phyloP scores from a whole-genome alignment of 768 basidiomycete genomes.

The Lactarius indigo region DNA sequence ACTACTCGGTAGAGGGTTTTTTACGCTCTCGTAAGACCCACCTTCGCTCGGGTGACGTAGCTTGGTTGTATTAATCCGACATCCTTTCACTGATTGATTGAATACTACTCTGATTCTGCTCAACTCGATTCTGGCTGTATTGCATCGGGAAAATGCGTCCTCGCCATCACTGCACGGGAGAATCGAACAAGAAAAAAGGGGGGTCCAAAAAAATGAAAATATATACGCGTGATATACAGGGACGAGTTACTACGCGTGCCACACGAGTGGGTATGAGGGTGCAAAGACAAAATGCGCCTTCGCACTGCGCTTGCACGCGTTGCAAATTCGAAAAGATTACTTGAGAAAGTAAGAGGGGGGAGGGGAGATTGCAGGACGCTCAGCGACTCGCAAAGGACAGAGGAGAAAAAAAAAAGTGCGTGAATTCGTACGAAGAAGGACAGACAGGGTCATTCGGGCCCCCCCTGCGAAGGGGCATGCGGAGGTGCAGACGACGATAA shows the following conservation, averaged over 20 bases:
- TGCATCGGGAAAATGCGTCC: not conserved
- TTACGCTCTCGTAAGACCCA: not conserved
- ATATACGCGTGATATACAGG: conserved; percentile 7
- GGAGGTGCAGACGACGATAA: conserved; percentile 3
- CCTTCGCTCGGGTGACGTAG: not conserved
- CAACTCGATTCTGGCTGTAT: not conserved
- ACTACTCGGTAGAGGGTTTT: not conserved
- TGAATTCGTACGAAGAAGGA: conserved; percentile 13
- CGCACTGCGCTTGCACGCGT: conserved; percentile 8
- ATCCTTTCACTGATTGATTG: not conserved
- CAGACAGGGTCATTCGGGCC: conserved; percentile 4
- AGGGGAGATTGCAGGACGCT: conserved; percentile 6
- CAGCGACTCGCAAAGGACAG: conserved; percentile 19
- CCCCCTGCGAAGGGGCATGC: conserved; percentile 14
- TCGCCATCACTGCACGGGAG: not conserved
- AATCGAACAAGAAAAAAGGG: not conserved
- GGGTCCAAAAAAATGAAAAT: not conserved
- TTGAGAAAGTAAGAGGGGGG: not conserved
- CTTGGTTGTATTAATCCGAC: not conserved
- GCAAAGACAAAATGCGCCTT: not conserved
- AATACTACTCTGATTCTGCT: not conserved
- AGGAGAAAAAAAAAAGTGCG: not conserved
- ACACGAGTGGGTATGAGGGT: conserved; percentile 11
- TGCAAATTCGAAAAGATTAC: conserved; percentile 7
- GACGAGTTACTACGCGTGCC: conserved; percentile 12